Evolutionary conservation across 805 yeast genomes (phyloP), one percentile per base, ranked within the genome.

Genomic region (Kuraishia piskuri): DNA sequence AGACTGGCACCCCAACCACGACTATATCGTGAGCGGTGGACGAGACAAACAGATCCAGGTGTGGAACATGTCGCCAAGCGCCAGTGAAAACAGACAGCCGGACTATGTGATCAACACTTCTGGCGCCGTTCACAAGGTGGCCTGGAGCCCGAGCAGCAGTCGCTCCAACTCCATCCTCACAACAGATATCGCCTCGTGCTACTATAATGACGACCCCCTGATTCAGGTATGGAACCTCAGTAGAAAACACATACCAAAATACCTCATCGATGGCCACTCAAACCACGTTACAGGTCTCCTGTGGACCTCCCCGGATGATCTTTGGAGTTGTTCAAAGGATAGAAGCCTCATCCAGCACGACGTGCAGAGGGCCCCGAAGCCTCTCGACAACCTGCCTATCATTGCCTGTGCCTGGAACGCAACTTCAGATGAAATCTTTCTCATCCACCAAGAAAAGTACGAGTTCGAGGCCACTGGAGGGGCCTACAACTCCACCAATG

Each of bases 1-100:
- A 3, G 90, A 89, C 61, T 90, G 96, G 84, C 96, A 91, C 63
- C 96, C 95, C 0, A 84, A 82, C 44, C 65, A 76, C 40, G 96
- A 91, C 57, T 88, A 84, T 61, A 78, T 94, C 21, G 84, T 85
- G 4, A 88, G 96, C 21, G 97, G 97, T 17, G 99, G 99, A 7
- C 76, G 97, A 61, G 99, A 94, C 68, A 85, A 86, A 52, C 84
- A 83, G 59, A 74, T 87, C 37, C 89, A 87, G 56, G 82, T 87
- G 2, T 89, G 95, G 92, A 85, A 79, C 61, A 70, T 82, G 77
- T 65, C 70, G 8, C 57, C 72, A 0, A 63, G 66, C 10, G 59
- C 70, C 1, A 69, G 64, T 40, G 76, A 69, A 21, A 62, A 61
- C 55, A 54, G 75, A 49, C 65, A 66, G 49, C 96, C 97, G 0